A percentile compares a stretch with the other conserved stretches of the same genome.
phyloP scores from a whole-genome alignment of 768 basidiomycete species.

The Suillus subluteus region DNA sequence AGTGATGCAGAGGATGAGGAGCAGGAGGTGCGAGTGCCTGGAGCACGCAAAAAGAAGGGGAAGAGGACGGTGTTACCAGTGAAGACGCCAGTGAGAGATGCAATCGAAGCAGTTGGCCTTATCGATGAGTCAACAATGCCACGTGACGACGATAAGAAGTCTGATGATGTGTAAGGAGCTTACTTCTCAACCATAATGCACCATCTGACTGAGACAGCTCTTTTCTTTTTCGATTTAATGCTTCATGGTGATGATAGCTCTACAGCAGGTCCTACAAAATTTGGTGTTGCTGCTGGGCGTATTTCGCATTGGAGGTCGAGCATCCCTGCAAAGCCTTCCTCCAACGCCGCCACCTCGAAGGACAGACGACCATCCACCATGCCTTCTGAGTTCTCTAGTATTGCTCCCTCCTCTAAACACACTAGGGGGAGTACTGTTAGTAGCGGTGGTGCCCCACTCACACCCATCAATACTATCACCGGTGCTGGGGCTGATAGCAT shows the following conservation, averaged over 20 bases:
- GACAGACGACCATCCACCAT: not conserved
- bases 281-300: not conserved
- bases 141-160: not conserved
- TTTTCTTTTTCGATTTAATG: not conserved
- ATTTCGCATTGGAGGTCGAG: not conserved
- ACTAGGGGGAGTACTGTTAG: not conserved
- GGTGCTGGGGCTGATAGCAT: not conserved
- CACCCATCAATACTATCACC: not conserved
- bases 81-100: not conserved
- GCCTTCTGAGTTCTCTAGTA: not conserved
- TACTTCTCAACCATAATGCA: not conserved
- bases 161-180: not conserved
- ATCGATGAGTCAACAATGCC: not conserved
- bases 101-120: not conserved
- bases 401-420: not conserved
- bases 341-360: not conserved
- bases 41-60: too few relatives aligned
- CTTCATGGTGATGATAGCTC: not conserved
- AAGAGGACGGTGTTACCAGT: too few relatives aligned
- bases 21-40: not conserved
- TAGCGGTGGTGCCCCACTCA: not conserved
- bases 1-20: not conserved
- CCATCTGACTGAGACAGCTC: not conserved
- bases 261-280: not conserved
- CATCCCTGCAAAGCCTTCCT: not conserved